Evolutionary conservation across 2,329 filamentous ascomycete genomes (phyloP), one percentile per base, ranked within the genome.

Genomic region (Fusarium transvaalense): DNA sequence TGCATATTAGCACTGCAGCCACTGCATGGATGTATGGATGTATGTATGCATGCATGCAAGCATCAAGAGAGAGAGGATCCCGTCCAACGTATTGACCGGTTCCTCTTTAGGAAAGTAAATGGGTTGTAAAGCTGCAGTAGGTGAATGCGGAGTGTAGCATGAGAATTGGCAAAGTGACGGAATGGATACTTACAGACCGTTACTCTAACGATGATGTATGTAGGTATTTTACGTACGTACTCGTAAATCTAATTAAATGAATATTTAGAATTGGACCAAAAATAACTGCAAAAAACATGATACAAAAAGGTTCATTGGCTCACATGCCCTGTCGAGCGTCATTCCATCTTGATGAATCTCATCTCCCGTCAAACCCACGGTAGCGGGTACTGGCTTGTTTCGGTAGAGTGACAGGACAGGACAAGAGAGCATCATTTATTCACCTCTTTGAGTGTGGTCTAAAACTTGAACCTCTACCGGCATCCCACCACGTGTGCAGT

Each of bases 41-140:
- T 5, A 41, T 41, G 21, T 21, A 25, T 8, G 38, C 14, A 39
- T 12, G 37, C 13, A 42, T 42, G 23, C 39, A 25, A 25, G 23
- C 23, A 25, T 25, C 23, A 25, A 25, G 23, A 25, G n/a, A 25
- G 23, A 6, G 23, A 25, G 23, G 23, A 25, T 21, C 3, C 39
- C 17, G 56, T 71, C 67, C 59, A 67, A 64, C 65, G 61, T 71
- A 52, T 73, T 77, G 68, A 75, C 76, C 75, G 75, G 76, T 78
- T 76, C 71, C 75, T 77, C 61, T 52, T 76, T 72, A 64, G 75
- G 75, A 75, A 74, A 72, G 74, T 74, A 64, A 73, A 66, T 56
- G 63, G 23, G 23, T 25, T 25, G 23, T 25, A 6, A 25, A 25
- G 23, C 23, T 25, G 23, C 23, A 25, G 23, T 25, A 25, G 23